Evolutionary conservation across 768 basidiomycete genomes (phyloP), one percentile per base, ranked within the genome.

Genomic region (Mrakia hoshinonis): DNA sequence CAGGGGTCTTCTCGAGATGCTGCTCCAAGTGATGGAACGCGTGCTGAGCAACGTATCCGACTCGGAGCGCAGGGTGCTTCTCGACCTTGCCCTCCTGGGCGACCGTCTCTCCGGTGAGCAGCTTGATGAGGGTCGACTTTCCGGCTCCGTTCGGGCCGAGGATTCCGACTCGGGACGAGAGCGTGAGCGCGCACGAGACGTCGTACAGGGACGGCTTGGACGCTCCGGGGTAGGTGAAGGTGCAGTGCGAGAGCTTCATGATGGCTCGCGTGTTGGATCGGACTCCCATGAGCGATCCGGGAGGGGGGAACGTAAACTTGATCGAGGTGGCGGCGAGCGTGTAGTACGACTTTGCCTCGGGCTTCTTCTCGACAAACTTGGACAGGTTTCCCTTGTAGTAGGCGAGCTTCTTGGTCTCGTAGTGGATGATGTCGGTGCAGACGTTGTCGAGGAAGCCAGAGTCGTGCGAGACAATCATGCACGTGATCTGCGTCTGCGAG

Each of bases 21-120:
- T 86, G 88, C 79, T 95, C 75, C 76, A 95, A 89, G 79, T 98
- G 94, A 82, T 96, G 95, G 68, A 95, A 97, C 47, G 94, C 94
- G 80, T 98, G 94, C 77, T 98, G 94, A 4, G 95, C 94, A 74
- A 98, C 92, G 80, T 97, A 97, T 65, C 92, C 94, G 67, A 97
- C 90, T 73, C 94, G 90, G 48, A 98, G 82, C 46, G 91, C 84
- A 39, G 93, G 94, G 78, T 98, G 94, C 77, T 96, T 96, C 82
- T 92, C 91, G 55, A 94, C 92, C 10, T 85, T 85, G 39, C 94
- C 94, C 78, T 90, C 86, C 80, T 98, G 93, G 54, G 95, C 92
- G 61, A 85, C 82, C 22, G 91, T 90, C 80, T 98, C 94, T 75
- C 94, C 94, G 34, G 93, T 95, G 74, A 97, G 81, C 60, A 97